Base-by-base conservation (phyloP, 768 basidiomycete genomes). In the Pleurotus sapidus region DNA sequence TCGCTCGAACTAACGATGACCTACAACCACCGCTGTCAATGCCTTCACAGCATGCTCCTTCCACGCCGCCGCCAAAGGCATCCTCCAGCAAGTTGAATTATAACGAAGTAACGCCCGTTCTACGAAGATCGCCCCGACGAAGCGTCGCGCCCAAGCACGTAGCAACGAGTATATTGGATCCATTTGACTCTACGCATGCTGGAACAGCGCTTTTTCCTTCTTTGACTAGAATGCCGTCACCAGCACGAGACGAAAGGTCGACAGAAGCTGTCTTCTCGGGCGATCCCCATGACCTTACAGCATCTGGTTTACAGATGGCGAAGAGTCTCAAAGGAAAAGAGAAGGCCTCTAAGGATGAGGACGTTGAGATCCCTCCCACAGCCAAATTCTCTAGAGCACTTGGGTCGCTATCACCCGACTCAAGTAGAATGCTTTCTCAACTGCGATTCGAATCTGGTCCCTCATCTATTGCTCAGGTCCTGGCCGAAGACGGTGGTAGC, bases 331-430 rank as follows among this genome's bases (percentile, higher is more conserved):
- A 43, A 42, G 46, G 46, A 24, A 61, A 50, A 51, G 38, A 24
- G 14, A 50, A 42, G 18, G 57, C 38, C 46, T 39, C 46, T 12
- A 24, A n/a, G 40, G 47, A 45, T 45, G 43, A 24, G 24, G 43
- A 3, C 57, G 45, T 9, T 17, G 53, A 23, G 38, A 18, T 27
- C 49, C 12, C 53, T 62, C 63, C 51, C 63, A 59, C 46, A 61
- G 67, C 57, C 56, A 58, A 58, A 68, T 15, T 60, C 65, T 63
- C 24, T 66, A 73, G 79, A 57, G 79, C 80, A 65, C 67, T 84
- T 24, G 75, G 78, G 14, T 84, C 84, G 17, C 67, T 87, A 39
- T 87, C 87, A n/a, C 86, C 87, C 1, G 72, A 75, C 12, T 87
- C 88, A 43, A 70, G 71, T 39, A 67, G 65, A 53, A 61, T 78